phyloP scores from a whole-genome alignment of 495 filamentous ascomycete genomes.

The Aspergillus ostianus region DNA sequence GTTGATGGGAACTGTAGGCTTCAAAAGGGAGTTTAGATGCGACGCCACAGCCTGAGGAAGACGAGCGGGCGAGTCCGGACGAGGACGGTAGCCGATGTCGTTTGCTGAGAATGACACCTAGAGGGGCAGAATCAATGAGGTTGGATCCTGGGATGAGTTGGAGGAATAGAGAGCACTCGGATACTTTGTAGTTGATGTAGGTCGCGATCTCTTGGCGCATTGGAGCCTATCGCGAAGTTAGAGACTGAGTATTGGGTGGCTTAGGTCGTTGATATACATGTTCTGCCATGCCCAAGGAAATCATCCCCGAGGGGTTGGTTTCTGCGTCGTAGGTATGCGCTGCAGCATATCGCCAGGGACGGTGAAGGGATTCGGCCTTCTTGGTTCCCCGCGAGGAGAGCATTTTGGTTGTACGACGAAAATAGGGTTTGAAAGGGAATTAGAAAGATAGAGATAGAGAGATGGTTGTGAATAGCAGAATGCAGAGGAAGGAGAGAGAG shows the following conservation, averaged over 20 bases:
- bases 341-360: conserved; percentile 32
- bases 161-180: not conserved
- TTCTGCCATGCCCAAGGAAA: conserved; percentile 36
- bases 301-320: conserved; percentile 29
- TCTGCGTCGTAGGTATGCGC: conserved; percentile 30
- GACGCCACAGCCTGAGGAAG: conserved; percentile 32
- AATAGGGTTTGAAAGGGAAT: not conserved
- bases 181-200: conserved; percentile 35
- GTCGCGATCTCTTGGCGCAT: conserved; percentile 31
- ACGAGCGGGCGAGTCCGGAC: conserved; percentile 26
- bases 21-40: conserved; percentile 40
- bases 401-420: conserved; percentile 19
- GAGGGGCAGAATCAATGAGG: not conserved
- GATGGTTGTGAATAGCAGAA: not conserved
- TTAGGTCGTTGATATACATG: conserved; percentile 24
- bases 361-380: conserved; percentile 23
- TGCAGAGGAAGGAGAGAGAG: not conserved
- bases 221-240: conserved; percentile 19
- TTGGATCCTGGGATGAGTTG: not conserved
- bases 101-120: conserved; percentile 29
- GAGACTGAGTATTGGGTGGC: not conserved
- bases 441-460: not conserved
- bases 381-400: conserved; percentile 30
- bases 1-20: conserved; percentile 30
- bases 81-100: conserved; percentile 32